Evolutionary conservation across 257 asterid genomes (phyloP).

Genomic region (Solanum chmielewskii): DNA sequence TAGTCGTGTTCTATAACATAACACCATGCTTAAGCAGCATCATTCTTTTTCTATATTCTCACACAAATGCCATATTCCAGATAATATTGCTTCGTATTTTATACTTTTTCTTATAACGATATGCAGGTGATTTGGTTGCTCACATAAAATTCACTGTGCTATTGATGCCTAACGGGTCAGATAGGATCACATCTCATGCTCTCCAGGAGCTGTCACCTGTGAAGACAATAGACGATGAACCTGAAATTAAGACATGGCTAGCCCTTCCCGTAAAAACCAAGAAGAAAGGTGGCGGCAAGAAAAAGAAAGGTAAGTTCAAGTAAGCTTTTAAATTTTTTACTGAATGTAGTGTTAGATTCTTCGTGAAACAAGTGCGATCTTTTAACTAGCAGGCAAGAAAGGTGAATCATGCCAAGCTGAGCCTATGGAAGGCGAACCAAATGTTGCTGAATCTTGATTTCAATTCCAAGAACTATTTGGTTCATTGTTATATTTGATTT

Average conservation of each 20-base stretch:
- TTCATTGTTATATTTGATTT: neutral
- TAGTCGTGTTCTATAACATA: neutral
- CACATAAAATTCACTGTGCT: conserved; percentile 85
- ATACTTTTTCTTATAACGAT: neutral
- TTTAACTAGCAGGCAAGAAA: conserved; percentile 41
- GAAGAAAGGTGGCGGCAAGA: conserved; percentile 94
- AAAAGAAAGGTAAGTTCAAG: conserved; percentile 66
- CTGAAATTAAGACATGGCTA: conserved; percentile 81
- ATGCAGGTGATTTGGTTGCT: conserved; percentile 84
- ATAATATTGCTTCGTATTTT: neutral
- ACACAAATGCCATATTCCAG: neutral
- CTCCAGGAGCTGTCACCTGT: conserved; percentile 74
- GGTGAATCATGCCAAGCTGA: conserved; percentile 32
- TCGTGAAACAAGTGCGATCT: neutral
- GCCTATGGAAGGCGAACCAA: conserved; percentile 24
- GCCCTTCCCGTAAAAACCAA: conserved; percentile 58
- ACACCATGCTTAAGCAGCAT: neutral
- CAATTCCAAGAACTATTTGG: neutral
- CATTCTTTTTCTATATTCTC: neutral
- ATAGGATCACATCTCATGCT: conserved; percentile 69
- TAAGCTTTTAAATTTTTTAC: neutral
- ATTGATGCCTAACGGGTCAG: conserved; percentile 92
- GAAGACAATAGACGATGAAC: conserved; percentile 51
- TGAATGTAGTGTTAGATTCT: neutral
- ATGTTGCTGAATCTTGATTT: conserved; percentile 15